These are phyloP conservation scores for Sphaerosporella brunnea DNA, from an alignment of 495 filamentous ascomycete genomes.

Conservation along the genomic window DNA sequence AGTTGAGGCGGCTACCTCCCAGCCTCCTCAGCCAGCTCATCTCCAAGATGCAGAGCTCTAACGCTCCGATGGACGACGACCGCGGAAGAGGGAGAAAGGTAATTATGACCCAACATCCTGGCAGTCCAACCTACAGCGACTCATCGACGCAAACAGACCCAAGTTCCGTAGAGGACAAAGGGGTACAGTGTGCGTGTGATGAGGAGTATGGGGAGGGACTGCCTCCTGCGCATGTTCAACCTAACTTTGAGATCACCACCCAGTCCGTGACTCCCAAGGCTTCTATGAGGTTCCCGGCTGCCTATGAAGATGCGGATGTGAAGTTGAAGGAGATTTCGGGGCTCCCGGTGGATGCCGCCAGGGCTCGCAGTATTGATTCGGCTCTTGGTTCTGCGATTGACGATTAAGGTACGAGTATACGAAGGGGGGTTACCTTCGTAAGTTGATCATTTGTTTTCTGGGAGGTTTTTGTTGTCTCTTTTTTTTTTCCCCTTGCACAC, in stretches of 20 bases:
- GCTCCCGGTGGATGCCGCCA: not conserved
- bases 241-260: not conserved
- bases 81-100: not conserved
- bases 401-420: not conserved
- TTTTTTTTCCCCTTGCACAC: not conserved
- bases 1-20: conserved; percentile 21
- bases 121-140: conserved; percentile 9
- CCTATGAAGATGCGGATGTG: not conserved
- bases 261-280: not conserved
- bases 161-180: conserved; percentile 14
- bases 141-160: conserved; percentile 17
- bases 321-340: not conserved
- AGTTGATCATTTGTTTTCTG: not conserved
- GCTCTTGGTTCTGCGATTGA: conserved; percentile 1
- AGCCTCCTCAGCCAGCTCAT: conserved; percentile 11
- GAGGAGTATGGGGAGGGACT: not conserved
- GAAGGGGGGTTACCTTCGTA: not conserved
- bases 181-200: conserved; percentile 11
- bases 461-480: not conserved
- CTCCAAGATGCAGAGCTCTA: conserved; percentile 9
- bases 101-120: not conserved
- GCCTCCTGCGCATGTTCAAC: not conserved
- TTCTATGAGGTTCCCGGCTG: not conserved
- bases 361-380: not conserved
- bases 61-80: conserved; percentile 5